phyloP scores from a whole-genome alignment of 306 rosid genomes.

The Medicago ruthenica region DNA sequence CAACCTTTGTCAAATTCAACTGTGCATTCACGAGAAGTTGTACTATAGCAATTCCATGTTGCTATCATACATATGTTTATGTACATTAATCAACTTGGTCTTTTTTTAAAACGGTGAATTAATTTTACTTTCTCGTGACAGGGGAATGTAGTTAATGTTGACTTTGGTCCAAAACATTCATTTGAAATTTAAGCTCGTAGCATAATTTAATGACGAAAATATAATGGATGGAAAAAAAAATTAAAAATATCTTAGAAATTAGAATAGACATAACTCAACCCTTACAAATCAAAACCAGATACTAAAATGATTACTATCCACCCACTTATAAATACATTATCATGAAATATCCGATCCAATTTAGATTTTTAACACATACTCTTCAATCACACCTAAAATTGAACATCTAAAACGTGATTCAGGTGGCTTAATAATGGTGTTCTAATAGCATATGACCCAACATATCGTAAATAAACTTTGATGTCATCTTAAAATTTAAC shows the following conservation, averaged over 20 bases:
- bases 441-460: too few relatives aligned
- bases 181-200: neutral
- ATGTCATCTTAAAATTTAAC: too few relatives aligned
- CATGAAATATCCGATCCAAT: too few relatives aligned
- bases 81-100: constrained; percentile 33
- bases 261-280: neutral
- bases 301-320: too few relatives aligned
- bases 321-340: too few relatives aligned
- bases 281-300: too few relatives aligned
- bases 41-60: constrained; percentile 31
- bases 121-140: constrained; percentile 28
- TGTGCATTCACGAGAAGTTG: constrained; percentile 47
- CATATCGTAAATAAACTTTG: too few relatives aligned
- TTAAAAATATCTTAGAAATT: neutral
- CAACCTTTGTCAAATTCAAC: constrained; percentile 46
- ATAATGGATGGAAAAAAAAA: too few relatives aligned
- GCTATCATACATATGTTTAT: constrained; percentile 23
- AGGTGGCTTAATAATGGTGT: too few relatives aligned
- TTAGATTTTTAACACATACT: too few relatives aligned
- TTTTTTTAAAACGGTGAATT: constrained; percentile 9
- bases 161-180: constrained; percentile 27
- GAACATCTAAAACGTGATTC: too few relatives aligned
- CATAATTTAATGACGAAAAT: constrained; percentile 25
- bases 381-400: too few relatives aligned
- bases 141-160: constrained; percentile 17